phyloP scores from a whole-genome alignment of 805 yeast species.

The Brettanomyces nanus region DNA sequence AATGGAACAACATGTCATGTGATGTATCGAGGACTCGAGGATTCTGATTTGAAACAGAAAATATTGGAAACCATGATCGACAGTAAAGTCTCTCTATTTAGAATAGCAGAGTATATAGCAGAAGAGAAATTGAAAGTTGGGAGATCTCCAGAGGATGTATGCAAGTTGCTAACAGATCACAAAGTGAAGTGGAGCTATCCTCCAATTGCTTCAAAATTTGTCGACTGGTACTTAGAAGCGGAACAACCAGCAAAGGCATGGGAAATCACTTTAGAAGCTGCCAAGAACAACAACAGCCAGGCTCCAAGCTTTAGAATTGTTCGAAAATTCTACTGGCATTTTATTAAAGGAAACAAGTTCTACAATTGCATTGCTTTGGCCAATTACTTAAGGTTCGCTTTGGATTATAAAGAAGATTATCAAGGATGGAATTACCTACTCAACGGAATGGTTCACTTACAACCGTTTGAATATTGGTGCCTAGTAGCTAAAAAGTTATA shows the following conservation, averaged over 20 bases:
- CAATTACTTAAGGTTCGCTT: conserved; percentile 4
- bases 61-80: conserved; percentile 5
- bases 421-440: conserved; percentile 7
- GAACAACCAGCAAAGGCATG: conserved; percentile 7
- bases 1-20: not conserved
- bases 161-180: not conserved
- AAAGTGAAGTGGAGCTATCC: not conserved
- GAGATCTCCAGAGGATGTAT: not conserved
- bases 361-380: conserved; percentile 12
- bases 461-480: conserved; percentile 8
- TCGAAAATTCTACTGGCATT: conserved; percentile 8
- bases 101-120: conserved; percentile 1
- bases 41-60: conserved; percentile 3
- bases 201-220: not conserved
- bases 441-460: conserved; percentile 1
- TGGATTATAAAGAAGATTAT: conserved; percentile 6
- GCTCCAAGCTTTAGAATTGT: conserved; percentile 8
- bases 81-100: conserved; percentile 1
- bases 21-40: conserved; percentile 9
- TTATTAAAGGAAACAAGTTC: conserved; percentile 7
- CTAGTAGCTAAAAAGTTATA: conserved; percentile 10
- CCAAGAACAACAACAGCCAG: conserved; percentile 1
- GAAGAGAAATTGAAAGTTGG: not conserved
- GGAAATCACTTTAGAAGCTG: conserved; percentile 4
- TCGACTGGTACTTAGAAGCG: not conserved